phyloP scores from a whole-genome alignment of 2,329 filamentous ascomycete species.

The Sordariomycetes sp. region DNA sequence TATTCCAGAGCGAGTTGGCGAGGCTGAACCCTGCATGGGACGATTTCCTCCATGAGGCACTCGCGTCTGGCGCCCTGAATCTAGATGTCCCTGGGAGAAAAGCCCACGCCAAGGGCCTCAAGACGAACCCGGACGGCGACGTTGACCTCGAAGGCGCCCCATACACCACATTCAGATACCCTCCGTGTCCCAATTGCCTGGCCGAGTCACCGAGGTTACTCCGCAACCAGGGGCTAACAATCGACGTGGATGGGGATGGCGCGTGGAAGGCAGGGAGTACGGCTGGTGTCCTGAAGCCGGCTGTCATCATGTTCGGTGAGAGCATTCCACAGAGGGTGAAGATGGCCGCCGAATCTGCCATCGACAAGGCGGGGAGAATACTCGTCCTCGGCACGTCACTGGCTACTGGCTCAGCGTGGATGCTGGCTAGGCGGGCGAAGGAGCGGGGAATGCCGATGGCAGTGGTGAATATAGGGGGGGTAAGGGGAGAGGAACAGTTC shows the following conservation, averaged over 20 bases:
- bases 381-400: conserved; percentile 81
- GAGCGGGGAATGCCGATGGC: conserved; percentile 78
- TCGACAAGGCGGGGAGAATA: conserved; percentile 66
- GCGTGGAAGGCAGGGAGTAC: conserved; percentile 59
- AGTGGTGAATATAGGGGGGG: conserved; percentile 78
- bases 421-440: conserved; percentile 72
- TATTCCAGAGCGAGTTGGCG: conserved; percentile 68
- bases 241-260: conserved; percentile 69
- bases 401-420: conserved; percentile 92
- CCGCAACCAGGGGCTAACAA: conserved; percentile 36
- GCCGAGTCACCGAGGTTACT: conserved; percentile 22
- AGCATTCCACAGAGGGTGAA: conserved; percentile 65
- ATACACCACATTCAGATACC: conserved; percentile 85
- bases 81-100: background rate
- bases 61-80: conserved; percentile 48
- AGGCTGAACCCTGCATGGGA: conserved; percentile 81
- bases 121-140: conserved; percentile 88
- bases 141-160: conserved; percentile 80
- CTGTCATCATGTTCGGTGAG: conserved; percentile 95
- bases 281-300: conserved; percentile 80
- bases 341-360: conserved; percentile 62
- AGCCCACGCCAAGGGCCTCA: conserved; percentile 56
- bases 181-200: conserved; percentile 69
- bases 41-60: conserved; percentile 59
- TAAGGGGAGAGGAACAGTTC: conserved; percentile 67